Conservation (phyloP, 768 basidiomycete genomes). For the Chlorophyllum brunneum region DNA sequence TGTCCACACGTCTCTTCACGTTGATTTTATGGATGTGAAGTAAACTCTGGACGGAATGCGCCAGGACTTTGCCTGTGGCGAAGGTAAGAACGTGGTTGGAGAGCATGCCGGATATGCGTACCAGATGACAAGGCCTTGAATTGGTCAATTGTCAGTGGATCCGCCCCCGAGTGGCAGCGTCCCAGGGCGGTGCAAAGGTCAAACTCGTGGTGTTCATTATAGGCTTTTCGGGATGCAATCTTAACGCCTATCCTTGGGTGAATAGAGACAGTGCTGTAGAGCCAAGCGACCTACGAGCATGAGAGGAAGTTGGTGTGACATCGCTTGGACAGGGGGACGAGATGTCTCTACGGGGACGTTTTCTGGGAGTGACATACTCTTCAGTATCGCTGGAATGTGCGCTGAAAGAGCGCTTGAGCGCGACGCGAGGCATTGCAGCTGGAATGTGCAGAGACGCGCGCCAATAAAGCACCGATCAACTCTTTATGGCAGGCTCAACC, state of each 20-base stretch:
- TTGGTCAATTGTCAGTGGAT: neutral
- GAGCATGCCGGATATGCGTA: conserved; percentile 9
- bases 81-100: neutral
- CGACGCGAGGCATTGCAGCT: conserved; percentile 7
- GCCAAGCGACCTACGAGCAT: neutral
- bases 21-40: conserved; percentile 27
- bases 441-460: neutral
- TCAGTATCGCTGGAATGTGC: conserved; percentile 8
- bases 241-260: neutral
- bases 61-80: neutral
- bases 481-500: conserved; percentile 25
- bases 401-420: conserved; percentile 8
- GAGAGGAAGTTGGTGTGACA: conserved; percentile 10
- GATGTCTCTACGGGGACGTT: neutral
- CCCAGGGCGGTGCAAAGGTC: neutral
- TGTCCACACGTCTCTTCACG: conserved; percentile 27
- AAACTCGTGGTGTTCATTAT: neutral
- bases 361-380: neutral
- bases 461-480: conserved; percentile 2
- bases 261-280: neutral
- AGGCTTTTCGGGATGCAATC: neutral
- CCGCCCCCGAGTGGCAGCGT: neutral
- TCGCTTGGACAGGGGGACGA: conserved; percentile 25
- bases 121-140: conserved; percentile 13
- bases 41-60: conserved; percentile 25